A percentile compares a stretch with the other conserved stretches of the same genome.
phyloP scores from a whole-genome alignment of 2,329 filamentous ascomycete species.

The Herpotrichia juniperi region DNA sequence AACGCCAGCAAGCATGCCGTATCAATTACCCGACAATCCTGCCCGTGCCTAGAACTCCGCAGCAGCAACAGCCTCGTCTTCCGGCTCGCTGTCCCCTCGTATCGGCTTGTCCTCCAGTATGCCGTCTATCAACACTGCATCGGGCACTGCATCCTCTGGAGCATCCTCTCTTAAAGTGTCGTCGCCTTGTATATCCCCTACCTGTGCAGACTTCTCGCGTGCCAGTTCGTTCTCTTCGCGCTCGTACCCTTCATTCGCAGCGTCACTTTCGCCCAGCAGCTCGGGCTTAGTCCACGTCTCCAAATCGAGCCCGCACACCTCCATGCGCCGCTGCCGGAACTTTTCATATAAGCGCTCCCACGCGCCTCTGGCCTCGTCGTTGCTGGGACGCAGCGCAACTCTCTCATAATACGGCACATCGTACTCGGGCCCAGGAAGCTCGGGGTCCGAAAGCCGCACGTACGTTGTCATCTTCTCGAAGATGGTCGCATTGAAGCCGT shows the following conservation, averaged over 20 bases:
- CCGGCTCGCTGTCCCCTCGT: background rate
- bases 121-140: background rate
- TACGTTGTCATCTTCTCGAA: slow-evolving; percentile 53
- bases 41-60: background rate
- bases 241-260: background rate
- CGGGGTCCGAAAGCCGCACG: slow-evolving; percentile 54
- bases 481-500: slow-evolving; percentile 52
- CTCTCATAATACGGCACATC: slow-evolving; percentile 53
- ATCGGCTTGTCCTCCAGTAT: background rate
- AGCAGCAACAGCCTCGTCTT: background rate
- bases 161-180: background rate
- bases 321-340: slow-evolving; percentile 57
- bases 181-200: background rate
- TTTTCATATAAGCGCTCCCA: slow-evolving; percentile 58
- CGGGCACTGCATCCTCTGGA: background rate
- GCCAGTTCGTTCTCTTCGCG: background rate
- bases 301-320: slow-evolving; percentile 59
- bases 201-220: background rate
- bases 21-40: slow-evolving; percentile 10
- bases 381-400: slow-evolving; percentile 50
- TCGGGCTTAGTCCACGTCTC: slow-evolving; percentile 46
- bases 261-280: slow-evolving; percentile 18
- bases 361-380: slow-evolving; percentile 53
- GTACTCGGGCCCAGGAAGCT: slow-evolving; percentile 57
- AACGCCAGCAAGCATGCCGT: slow-evolving; percentile 4